Percentiles rank a stretch among this genome's conserved stretches.
These are phyloP conservation scores for Yarrowia deformans DNA, from an alignment of 805 yeast genomes.

Conservation along the genomic window DNA sequence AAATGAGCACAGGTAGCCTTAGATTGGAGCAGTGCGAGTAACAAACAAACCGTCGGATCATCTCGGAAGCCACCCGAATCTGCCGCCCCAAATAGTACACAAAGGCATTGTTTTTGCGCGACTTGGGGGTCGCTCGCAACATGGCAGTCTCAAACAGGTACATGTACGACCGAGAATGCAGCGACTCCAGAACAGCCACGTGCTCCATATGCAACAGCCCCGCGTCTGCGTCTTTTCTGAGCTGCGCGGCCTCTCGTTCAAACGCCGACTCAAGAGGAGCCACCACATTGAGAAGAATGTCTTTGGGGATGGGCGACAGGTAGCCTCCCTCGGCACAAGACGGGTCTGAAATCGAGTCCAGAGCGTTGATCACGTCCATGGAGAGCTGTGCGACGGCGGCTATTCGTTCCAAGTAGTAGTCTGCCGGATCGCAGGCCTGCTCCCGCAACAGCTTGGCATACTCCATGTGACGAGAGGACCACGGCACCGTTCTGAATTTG, in stretches of 20 bases:
- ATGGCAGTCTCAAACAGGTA: constrained; percentile 28
- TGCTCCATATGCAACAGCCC: constrained; percentile 29
- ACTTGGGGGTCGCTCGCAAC: constrained; percentile 10
- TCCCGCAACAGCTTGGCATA: constrained; percentile 27
- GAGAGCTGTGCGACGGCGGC: constrained; percentile 20
- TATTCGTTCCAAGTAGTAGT: constrained; percentile 17
- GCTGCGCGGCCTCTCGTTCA: constrained; percentile 20
- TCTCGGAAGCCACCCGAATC: constrained; percentile 16
- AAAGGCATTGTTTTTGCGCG: constrained; percentile 5
- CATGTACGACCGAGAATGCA: constrained; percentile 15
- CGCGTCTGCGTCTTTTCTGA: constrained; percentile 12
- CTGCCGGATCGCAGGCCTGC: constrained; percentile 25
- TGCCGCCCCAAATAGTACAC: constrained; percentile 27
- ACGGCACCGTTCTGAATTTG: constrained; percentile 21
- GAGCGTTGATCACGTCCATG: constrained; percentile 23
- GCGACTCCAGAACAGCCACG: constrained; percentile 17
- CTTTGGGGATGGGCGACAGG: constrained; percentile 18
- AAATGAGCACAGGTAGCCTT: constrained; percentile 15
- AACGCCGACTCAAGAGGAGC: constrained; percentile 19
- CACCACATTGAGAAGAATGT: constrained; percentile 16
- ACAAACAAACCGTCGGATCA: constrained; percentile 5
- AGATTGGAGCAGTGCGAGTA: constrained; percentile 2
- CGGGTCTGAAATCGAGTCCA: constrained; percentile 29
- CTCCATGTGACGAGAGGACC: constrained; percentile 14
- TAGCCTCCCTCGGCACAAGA: constrained; percentile 18